Evolutionary conservation across 2,329 filamentous ascomycete genomes (phyloP), one percentile per base, ranked within the genome.

Genomic region (Clarireedia sp.): DNA sequence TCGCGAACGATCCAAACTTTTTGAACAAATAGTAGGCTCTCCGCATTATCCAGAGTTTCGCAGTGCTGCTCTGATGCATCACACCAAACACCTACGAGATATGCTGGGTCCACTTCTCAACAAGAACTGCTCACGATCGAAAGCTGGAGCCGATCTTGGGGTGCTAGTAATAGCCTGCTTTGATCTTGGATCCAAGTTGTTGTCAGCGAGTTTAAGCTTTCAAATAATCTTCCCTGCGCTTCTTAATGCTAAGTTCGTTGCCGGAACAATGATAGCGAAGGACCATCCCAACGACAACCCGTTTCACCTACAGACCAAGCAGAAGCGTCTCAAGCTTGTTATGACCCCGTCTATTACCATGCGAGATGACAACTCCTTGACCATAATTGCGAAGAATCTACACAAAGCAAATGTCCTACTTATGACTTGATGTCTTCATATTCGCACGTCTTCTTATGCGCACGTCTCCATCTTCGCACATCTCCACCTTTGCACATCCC

Each of bases 311-410:
- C 77, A 80, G 68, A 68, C 71, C 5, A 72, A 72, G 62, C 77
- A 80, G 62, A 76, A 72, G 68, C 74, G 78, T 5, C 66, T 82
- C n/a, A 74, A 75, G 52, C 70, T 81, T 1, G 75, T 78, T 26
- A 75, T 78, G 5, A 80, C 79, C 0, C 79, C 79, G 0, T 73
- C 76, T 8, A 73, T 82, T 46, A 80, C 77, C 2, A 74, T 78
- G 61, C 73, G 78, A 33, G 78, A 80, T 59, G 78, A 81, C 38
- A 59, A 60, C 33, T 61, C 61, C 0, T 58, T 59, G 0, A 63
- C 61, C 0, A 56, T 59, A 2, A 37, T 51, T 16, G 50, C 50
- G 1, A 56, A 58, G 40, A 54, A 54, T 37, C 16, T 60, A 3
- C 50, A 48, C 41, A 54, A 29, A 63, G 61, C 55, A 50, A 70